Percentiles rank a stretch among this genome's conserved stretches.
These are phyloP conservation scores for Magnusiomyces sp. DNA, from an alignment of 1,139 yeast species.

Conservation along the genomic window DNA sequence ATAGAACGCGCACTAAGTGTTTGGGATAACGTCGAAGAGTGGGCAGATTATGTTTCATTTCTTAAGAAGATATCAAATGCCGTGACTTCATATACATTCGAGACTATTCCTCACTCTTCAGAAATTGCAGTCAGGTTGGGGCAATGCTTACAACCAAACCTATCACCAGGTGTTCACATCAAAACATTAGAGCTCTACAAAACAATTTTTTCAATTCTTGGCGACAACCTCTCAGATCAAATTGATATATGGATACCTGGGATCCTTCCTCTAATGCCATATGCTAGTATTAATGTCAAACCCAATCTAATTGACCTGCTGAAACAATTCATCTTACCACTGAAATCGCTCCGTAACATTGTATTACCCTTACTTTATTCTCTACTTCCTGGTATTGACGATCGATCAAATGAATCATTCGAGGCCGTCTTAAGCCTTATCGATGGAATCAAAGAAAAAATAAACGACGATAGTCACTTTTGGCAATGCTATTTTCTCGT, in stretches of 20 bases:
- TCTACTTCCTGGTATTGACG: slow-evolving; percentile 82
- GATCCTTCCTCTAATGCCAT: slow-evolving; percentile 71
- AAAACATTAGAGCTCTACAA: slow-evolving; percentile 75
- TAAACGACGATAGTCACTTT: slow-evolving; percentile 64
- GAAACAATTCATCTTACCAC: slow-evolving; percentile 45
- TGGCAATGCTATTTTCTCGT: slow-evolving; percentile 80
- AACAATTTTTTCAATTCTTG: slow-evolving; percentile 55
- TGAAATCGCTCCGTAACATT: slow-evolving; percentile 47
- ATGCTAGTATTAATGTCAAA: slow-evolving; percentile 81
- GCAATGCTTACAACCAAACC: slow-evolving; percentile 62
- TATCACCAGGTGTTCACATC: slow-evolving; percentile 94
- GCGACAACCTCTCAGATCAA: slow-evolving; percentile 25
- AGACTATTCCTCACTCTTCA: slow-evolving; percentile 41
- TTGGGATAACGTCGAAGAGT: slow-evolving; percentile 85
- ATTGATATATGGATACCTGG: slow-evolving; percentile 79
- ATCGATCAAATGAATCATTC: slow-evolving; percentile 80
- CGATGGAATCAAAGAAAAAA: slow-evolving; percentile 48
- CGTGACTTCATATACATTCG: slow-evolving; percentile 38
- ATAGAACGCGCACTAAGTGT: slow-evolving; percentile 66
- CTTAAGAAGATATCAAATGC: slow-evolving; percentile 71
- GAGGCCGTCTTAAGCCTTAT: slow-evolving; percentile 50
- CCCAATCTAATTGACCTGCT: slow-evolving; percentile 62
- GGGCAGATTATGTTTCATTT: slow-evolving; percentile 98
- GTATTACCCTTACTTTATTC: slow-evolving; percentile 66
- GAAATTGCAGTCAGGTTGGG: slow-evolving; percentile 35